Base-by-base conservation (phyloP, 1,139 yeast species). In the Debaryomycetaceae sp. region DNA sequence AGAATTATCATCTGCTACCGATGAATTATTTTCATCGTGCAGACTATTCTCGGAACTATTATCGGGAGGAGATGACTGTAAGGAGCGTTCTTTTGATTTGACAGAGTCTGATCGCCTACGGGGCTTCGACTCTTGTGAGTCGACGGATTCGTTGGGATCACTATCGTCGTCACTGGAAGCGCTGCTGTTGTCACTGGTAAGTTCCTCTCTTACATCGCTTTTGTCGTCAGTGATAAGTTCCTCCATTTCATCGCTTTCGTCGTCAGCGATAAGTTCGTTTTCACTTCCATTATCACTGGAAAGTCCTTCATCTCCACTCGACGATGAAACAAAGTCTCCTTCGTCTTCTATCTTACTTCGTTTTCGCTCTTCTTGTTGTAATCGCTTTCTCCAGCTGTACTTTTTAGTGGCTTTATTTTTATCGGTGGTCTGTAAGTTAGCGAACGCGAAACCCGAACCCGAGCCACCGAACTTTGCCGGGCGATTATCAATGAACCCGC, bases 401-500 rank as follows among this genome's bases (percentile, higher is more conserved):
- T 61, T 62, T 32, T 74, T 63, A 1, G 43, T 36, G 4, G 34
- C 30, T 32, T 61, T 67, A 27, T 63, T 64, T 2, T 66, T 54
- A 32, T 63, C 67, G 20, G 69, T 68, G 8, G 20, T 6, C 14
- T 6, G 6, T 12, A 77, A 53, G 43, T 74, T 71, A 8, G 62
- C 55, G 47, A 83, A 82, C 1, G 82, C 82, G 50, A 82, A 81
- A 0, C 87, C 87, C 14, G 44, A 30, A 0, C 82, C 80, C 12
- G 61, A 44, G 0, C 80, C 80, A 12, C 80, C 79, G 38, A 63
- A 64, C 31, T 69, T 66, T 4, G 64, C 59, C 0, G 93, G 92
- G 39, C 93, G 62, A 44, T 74, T 65, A 49, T 83, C 95, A 12
- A 82, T 64, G 43, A 83, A 81, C 0, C 78, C 61, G 1, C 83